A percentile compares a stretch with the other conserved stretches of the same genome.
These are phyloP conservation scores for Linnemannia zychae DNA, from an alignment of 192 early-diverging fungal genomes.

Conservation along the genomic window DNA sequence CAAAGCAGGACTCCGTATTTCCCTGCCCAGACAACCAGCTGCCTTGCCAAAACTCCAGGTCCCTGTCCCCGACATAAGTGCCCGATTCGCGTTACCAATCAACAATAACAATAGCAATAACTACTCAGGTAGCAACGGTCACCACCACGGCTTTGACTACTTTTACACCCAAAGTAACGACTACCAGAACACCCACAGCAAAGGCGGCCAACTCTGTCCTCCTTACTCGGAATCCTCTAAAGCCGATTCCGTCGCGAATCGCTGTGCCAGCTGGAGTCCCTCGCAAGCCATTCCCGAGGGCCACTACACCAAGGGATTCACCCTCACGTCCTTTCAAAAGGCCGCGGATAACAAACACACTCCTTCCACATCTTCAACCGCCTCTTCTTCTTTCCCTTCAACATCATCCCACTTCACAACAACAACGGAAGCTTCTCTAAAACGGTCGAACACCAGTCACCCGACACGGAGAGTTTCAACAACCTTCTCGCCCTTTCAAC, in stretches of 20 bases:
- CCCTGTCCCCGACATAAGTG: conserved; percentile 21
- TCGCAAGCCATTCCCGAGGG: conserved; percentile 46
- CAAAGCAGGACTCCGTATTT: conserved; percentile 14
- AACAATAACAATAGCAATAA: neutral
- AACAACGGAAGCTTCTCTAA: conserved; percentile 5
- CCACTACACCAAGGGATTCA: conserved; percentile 55
- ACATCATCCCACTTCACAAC: neutral
- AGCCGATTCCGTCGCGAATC: neutral
- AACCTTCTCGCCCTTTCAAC: conserved; percentile 36
- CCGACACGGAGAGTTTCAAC: conserved; percentile 7
- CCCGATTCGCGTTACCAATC: neutral
- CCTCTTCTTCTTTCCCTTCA: neutral
- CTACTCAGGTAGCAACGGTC: neutral
- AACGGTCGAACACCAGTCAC: conserved; percentile 37
- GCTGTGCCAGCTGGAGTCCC: conserved; percentile 47
- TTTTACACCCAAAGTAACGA: neutral
- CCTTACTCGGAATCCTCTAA: neutral
- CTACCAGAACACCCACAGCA: neutral
- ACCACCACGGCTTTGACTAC: neutral
- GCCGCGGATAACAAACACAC: neutral
- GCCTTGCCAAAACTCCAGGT: conserved; percentile 20
- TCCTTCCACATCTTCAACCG: conserved; percentile 6
- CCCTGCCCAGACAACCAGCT: conserved; percentile 28
- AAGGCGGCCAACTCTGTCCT: neutral
- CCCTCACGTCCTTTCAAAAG: conserved; percentile 39